A percentile compares a stretch with the other conserved stretches of the same genome.
phyloP scores from a whole-genome alignment of 148 eudicot genomes.

The Nyssa sinensis region DNA sequence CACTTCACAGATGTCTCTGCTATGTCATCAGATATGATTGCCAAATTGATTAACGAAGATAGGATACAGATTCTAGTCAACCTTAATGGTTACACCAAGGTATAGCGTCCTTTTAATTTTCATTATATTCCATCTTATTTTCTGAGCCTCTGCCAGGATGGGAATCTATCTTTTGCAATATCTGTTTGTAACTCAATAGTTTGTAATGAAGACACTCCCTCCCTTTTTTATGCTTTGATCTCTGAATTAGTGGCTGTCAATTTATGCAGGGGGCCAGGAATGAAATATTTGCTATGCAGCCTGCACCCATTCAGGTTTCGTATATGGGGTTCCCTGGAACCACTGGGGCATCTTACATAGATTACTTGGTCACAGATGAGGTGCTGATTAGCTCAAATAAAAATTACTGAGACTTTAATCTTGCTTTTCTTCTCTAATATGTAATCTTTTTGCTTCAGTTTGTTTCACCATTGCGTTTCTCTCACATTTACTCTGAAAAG shows the following conservation, averaged over 20 bases:
- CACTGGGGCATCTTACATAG: conserved; percentile 72
- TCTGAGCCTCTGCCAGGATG: background rate
- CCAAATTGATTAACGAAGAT: conserved; percentile 66
- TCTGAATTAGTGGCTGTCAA: background rate
- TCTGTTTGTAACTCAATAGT: background rate
- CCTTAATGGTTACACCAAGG: conserved; percentile 88
- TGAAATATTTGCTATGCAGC: conserved; percentile 89
- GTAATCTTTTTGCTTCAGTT: conserved; percentile 42
- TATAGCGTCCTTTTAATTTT: conserved; percentile 1
- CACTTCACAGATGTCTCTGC: conserved; percentile 71
- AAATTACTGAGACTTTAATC: background rate
- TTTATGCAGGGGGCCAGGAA: conserved; percentile 70
- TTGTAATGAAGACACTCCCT: background rate
- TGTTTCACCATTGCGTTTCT: conserved; percentile 60
- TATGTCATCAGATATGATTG: conserved; percentile 68
- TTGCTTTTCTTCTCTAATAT: background rate
- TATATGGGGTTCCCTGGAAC: conserved; percentile 92
- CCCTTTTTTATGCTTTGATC: background rate
- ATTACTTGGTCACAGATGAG: conserved; percentile 86
- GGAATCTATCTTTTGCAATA: background rate
- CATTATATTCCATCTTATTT: background rate
- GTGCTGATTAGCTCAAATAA: conserved; percentile 20
- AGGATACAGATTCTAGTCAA: conserved; percentile 72
- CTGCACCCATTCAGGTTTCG: conserved; percentile 84
- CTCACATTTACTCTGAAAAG: conserved; percentile 73